Percentiles rank a stretch among this genome's conserved stretches.
phyloP scores from a whole-genome alignment of 164 flowering plant species.

The Cinnamomum micranthum region DNA sequence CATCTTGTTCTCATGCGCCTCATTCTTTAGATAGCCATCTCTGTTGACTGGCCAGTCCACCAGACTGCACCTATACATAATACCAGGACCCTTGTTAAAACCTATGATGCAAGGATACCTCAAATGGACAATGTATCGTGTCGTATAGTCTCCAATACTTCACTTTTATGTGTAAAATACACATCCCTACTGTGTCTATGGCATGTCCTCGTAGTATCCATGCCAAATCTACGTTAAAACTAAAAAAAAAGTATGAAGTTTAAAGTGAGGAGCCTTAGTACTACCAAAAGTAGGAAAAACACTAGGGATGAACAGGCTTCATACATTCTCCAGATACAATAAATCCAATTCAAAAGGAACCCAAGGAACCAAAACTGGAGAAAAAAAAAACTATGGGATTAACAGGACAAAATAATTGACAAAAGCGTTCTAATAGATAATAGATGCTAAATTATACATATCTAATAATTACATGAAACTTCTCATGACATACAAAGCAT shows the following conservation, averaged over 20 bases:
- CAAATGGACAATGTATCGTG: no score
- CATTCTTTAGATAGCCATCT: no score
- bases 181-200: no score
- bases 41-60: no score
- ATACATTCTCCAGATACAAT: conserved; percentile 1
- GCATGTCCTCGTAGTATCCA: no score
- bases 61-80: no score
- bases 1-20: no score
- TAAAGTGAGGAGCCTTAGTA: background rate
- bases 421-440: background rate
- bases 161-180: no score
- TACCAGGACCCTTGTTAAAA: no score
- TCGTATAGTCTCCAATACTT: no score
- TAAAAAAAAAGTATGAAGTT: background rate
- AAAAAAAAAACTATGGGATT: background rate
- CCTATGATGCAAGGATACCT: no score
- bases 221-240: no score
- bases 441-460: conserved; percentile 38
- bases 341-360: background rate
- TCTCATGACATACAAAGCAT: background rate
- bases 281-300: background rate
- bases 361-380: conserved; percentile 9
- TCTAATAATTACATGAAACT: conserved; percentile 30
- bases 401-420: background rate
- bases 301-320: background rate